These are phyloP conservation scores for Trypanosoma conorhini DNA, from an alignment of 208 protist species.

Conservation along the genomic window DNA sequence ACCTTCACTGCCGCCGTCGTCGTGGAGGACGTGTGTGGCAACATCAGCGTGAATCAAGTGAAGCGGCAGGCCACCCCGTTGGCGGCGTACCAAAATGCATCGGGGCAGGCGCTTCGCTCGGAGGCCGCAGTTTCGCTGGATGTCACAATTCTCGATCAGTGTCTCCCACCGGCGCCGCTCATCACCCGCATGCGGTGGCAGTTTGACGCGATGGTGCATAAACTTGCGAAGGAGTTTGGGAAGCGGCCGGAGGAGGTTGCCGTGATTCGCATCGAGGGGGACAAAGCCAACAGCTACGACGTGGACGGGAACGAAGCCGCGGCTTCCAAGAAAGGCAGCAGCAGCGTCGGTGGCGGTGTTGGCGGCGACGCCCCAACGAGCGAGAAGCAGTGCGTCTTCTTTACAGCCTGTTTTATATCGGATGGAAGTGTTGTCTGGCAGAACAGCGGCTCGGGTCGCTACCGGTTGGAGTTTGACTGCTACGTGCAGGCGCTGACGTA, in stretches of 20 bases:
- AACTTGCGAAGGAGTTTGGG: slow-evolving; percentile 35
- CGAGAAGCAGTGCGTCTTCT: slow-evolving; percentile 32
- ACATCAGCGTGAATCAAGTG: slow-evolving; percentile 35
- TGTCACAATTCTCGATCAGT: slow-evolving; percentile 29
- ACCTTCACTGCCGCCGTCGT: slow-evolving; percentile 40
- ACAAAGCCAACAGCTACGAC: slow-evolving; percentile 2
- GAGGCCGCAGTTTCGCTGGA: slow-evolving; percentile 22
- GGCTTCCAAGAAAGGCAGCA: not conserved
- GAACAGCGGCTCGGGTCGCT: slow-evolving; percentile 54
- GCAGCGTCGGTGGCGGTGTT: not conserved
- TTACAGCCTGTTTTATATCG: slow-evolving; percentile 49
- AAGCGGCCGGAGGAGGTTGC: slow-evolving; percentile 20
- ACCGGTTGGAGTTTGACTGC: slow-evolving; percentile 82
- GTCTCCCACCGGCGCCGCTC: slow-evolving; percentile 43
- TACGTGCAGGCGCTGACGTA: slow-evolving; percentile 77
- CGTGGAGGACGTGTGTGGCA: slow-evolving; percentile 44
- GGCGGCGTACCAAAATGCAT: slow-evolving; percentile 54
- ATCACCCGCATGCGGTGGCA: slow-evolving; percentile 83
- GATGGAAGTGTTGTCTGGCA: slow-evolving; percentile 65
- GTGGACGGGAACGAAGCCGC: not conserved
- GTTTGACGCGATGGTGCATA: slow-evolving; percentile 62
- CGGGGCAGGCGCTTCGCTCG: slow-evolving; percentile 43
- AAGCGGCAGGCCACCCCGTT: slow-evolving; percentile 57
- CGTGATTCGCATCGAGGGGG: slow-evolving; percentile 26
- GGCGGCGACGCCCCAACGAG: not conserved